Evolutionary conservation across 805 yeast genomes (phyloP).

Genomic region (Maudiozyma pseudohumilis): DNA sequence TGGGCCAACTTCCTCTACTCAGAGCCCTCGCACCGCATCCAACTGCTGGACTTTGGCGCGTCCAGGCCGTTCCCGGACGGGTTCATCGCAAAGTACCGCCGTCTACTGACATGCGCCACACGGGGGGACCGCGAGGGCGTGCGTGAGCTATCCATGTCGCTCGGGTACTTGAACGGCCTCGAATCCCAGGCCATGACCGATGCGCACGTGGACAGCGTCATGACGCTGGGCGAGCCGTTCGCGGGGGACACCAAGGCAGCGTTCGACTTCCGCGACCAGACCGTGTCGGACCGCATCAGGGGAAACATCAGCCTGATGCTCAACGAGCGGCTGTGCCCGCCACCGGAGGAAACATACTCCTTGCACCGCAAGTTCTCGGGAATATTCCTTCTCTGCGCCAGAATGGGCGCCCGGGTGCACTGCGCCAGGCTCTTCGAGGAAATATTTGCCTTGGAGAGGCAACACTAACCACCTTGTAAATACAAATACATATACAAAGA

Average conservation of each 20-base stretch:
- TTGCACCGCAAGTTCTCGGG: constrained; percentile 93
- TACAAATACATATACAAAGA: too few relatives aligned
- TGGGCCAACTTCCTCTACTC: constrained; percentile 97
- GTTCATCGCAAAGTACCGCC: constrained; percentile 61
- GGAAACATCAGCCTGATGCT: constrained; percentile 83
- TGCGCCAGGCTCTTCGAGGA: constrained; percentile 69
- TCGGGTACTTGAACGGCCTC: constrained; percentile 87
- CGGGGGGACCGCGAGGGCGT: constrained; percentile 54
- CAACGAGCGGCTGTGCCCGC: constrained; percentile 85
- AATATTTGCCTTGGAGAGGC: constrained; percentile 50
- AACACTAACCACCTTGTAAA: too few relatives aligned
- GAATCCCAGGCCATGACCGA: constrained; percentile 81
- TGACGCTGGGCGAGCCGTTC: constrained; percentile 91
- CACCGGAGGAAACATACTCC: constrained; percentile 98
- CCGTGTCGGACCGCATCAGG: constrained; percentile 88
- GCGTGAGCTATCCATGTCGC: constrained; percentile 51
- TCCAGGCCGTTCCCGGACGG: constrained; percentile 65
- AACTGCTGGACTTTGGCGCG: constrained; percentile 91
- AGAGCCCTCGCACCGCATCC: constrained; percentile 50
- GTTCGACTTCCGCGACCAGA: constrained; percentile 73
- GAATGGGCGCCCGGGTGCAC: constrained; percentile 73
- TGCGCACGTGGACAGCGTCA: constrained; percentile 85
- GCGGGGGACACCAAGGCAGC: constrained; percentile 34
- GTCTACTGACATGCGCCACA: constrained; percentile 66
- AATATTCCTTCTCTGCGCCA: constrained; percentile 80